These are phyloP conservation scores for Boechera retrofracta DNA, from an alignment of 345 rosid species.

Conservation along the genomic window DNA sequence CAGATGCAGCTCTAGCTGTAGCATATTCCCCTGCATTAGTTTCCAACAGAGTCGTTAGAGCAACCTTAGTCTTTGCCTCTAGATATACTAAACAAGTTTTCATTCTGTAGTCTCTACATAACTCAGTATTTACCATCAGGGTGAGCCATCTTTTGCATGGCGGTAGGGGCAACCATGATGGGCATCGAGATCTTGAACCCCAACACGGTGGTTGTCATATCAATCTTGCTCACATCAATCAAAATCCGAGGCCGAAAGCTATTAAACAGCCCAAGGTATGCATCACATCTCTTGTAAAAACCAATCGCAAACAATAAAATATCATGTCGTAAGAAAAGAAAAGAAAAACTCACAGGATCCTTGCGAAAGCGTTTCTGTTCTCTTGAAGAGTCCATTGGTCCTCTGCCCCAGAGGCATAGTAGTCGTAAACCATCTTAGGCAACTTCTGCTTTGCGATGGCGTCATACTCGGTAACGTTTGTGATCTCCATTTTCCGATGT, in stretches of 20 bases:
- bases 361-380: conserved; percentile 70
- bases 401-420: conserved; percentile 84
- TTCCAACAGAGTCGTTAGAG: neutral
- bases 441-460: conserved; percentile 69
- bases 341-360: conserved; percentile 60
- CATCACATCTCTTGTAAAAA: conserved; percentile 27
- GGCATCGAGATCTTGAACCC: conserved; percentile 93
- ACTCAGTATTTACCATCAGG: conserved; percentile 65
- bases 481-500: conserved; percentile 60
- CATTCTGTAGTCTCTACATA: conserved; percentile 3
- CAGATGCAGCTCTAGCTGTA: conserved; percentile 90
- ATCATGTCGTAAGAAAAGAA: neutral
- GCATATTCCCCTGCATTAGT: conserved; percentile 81
- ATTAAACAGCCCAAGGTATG: conserved; percentile 20
- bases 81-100: neutral
- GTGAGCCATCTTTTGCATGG: conserved; percentile 95
- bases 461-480: conserved; percentile 75
- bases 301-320: neutral
- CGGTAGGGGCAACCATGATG: conserved; percentile 92
- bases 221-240: conserved; percentile 83
- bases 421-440: conserved; percentile 83
- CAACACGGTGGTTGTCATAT: conserved; percentile 69
- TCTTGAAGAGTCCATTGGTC: conserved; percentile 80
- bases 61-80: neutral
- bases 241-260: conserved; percentile 88